Conservation (phyloP, 2,329 filamentous ascomycete species). For the Botryosphaeria dothidea region DNA sequence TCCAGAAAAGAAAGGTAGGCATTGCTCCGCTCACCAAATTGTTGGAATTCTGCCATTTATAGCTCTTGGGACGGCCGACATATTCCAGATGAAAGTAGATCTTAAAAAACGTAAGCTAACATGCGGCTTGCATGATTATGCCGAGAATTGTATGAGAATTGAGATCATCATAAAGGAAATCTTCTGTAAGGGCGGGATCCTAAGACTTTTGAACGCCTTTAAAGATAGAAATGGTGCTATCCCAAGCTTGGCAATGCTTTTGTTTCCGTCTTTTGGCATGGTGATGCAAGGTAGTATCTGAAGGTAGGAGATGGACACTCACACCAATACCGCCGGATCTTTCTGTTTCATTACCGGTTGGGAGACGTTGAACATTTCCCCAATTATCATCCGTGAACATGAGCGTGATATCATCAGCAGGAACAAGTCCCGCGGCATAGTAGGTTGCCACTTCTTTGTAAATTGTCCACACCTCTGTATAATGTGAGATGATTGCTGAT, state of each 20-base stretch:
- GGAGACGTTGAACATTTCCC: conserved; percentile 25
- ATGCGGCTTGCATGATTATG: too few relatives aligned
- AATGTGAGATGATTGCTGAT: neutral
- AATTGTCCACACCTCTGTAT: conserved; percentile 23
- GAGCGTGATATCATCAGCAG: conserved; percentile 25
- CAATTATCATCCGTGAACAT: conserved; percentile 26
- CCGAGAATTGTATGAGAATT: too few relatives aligned
- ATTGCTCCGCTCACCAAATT: conserved; percentile 24
- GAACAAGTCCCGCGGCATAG: conserved; percentile 23
- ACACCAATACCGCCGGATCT: conserved; percentile 23
- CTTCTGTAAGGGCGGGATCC: too few relatives aligned
- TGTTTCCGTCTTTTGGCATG: too few relatives aligned
- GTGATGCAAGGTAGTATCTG: too few relatives aligned
- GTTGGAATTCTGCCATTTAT: conserved; percentile 26
- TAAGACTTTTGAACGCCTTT: too few relatives aligned
- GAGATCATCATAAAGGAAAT: too few relatives aligned
- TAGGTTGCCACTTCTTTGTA: conserved; percentile 27
- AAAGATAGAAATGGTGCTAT: too few relatives aligned
- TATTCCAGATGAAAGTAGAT: conserved; percentile 28
- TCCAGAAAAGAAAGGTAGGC: too few relatives aligned
- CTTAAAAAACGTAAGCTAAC: neutral
- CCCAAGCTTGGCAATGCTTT: too few relatives aligned
- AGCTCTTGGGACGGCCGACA: conserved; percentile 23
- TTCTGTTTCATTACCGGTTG: conserved; percentile 23
- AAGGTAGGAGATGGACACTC: neutral